Base-by-base conservation (phyloP, 768 basidiomycete genomes). In the Coprinellus micaceus region DNA sequence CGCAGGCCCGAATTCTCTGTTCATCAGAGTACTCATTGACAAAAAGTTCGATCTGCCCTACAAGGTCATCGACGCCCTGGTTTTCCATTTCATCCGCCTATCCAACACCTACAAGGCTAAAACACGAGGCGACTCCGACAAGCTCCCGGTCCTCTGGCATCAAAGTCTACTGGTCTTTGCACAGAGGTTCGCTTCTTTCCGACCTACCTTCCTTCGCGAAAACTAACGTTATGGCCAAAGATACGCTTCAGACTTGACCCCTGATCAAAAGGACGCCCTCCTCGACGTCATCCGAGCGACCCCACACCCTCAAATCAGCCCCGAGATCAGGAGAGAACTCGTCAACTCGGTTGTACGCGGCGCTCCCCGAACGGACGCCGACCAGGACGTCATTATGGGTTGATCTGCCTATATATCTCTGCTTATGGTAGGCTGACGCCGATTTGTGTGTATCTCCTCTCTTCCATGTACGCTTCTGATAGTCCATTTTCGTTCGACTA, bases 11-110 rank as follows among this genome's bases (percentile, higher is more conserved):
- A 97, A 94, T 62, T 97, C 94, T 11, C 81, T 99, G 21, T 98
- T 99, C 77, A 95, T 99, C 68, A 92, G 97, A 19, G 89, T 98
- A 12, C 77, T 99, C 28, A 77, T 98, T 49, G 97, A 99, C 77
- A 99, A 99, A 74, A 99, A 99, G 69, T 91, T 95, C 67, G 93
- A 97, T 58, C 77, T 99, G 28, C 97, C 97, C 0, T 99, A 94
- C 79, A 96, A 98, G 74, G 96, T 97, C 26, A 84, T 99, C 52
- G 97, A 99, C 67, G 90, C 92, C 2, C 83, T 99, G 56, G 95
- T 98, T 12, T 96, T 97, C 79, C 97, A 99, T 75, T 99, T 97
- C 69, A 94, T 98, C 64, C 88, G 94, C 24, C 85, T 98, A 41
- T 94, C 94, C 24, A 96, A 97, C 69, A 87, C 86, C 13, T 90